Percentiles rank a stretch among this genome's conserved stretches.
Conservation (phyloP, 2,329 filamentous ascomycete genomes). For the Thyridium curvatum region DNA sequence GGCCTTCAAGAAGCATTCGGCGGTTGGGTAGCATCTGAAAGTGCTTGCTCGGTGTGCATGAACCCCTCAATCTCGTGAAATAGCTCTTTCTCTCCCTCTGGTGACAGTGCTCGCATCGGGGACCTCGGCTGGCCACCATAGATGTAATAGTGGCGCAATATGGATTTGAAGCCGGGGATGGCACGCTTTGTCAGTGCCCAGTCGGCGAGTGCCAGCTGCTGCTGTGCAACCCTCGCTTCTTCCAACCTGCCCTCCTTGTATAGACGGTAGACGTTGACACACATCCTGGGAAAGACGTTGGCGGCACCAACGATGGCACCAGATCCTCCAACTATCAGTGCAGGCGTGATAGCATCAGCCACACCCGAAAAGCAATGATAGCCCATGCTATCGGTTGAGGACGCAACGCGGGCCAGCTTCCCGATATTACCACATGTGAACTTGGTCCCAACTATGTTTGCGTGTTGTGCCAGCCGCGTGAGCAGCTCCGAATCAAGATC, state of each 20-base stretch:
- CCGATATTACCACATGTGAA: conserved; percentile 90
- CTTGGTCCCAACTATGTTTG: conserved; percentile 83
- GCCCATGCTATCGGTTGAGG: too few species aligned
- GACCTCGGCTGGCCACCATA: conserved; percentile 50
- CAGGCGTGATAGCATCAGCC: too few species aligned
- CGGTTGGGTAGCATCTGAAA: too few species aligned
- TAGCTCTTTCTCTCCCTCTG: conserved; percentile 4
- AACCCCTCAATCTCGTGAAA: conserved; percentile 10
- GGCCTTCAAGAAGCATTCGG: too few species aligned
- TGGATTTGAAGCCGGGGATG: conserved; percentile 14
- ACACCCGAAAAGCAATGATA: too few species aligned
- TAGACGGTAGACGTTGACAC: conserved; percentile 13
- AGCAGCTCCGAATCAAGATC: conserved; percentile 87
- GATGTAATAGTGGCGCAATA: conserved; percentile 34
- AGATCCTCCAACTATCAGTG: too few species aligned
- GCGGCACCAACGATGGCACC: too few species aligned
- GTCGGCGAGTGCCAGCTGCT: conserved; percentile 11
- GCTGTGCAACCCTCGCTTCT: conserved; percentile 11
- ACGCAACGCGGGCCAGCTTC: conserved; percentile 23
- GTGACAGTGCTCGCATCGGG: conserved; percentile 24
- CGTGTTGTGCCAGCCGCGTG: conserved; percentile 70
- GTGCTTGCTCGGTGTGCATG: conserved; percentile 8
- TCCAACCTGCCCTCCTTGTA: conserved; percentile 6
- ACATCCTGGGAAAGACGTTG: not conserved
- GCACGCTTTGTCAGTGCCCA: conserved; percentile 14